Evolutionary conservation across 2,329 filamentous ascomycete genomes (phyloP).

Genomic region (Myriosclerotinia curreyana): DNA sequence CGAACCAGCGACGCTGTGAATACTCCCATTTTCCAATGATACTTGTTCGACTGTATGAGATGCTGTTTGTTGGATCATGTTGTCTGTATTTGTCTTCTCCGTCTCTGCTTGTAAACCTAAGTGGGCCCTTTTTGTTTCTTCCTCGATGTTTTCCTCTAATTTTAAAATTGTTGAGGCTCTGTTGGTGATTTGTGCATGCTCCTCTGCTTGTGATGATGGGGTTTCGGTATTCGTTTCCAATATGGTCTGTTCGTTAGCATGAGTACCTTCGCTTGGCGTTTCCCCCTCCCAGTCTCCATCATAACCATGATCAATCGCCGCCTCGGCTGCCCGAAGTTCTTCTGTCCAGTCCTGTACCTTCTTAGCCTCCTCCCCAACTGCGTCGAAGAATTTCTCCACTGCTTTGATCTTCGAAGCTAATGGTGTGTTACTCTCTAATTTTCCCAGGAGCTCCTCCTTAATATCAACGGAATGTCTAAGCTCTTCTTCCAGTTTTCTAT

Average conservation of each 20-base stretch:
- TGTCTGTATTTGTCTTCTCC: too few species aligned
- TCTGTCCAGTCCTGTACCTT: background rate
- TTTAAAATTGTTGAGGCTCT: too few species aligned
- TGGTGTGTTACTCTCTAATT: constrained; percentile 5
- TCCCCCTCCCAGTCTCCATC: background rate
- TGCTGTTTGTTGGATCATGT: too few species aligned
- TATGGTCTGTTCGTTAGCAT: background rate
- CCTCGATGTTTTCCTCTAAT: too few species aligned
- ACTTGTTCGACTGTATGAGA: background rate
- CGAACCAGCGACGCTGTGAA: background rate
- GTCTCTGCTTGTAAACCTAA: too few species aligned
- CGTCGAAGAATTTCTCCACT: background rate
- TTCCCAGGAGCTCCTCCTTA: background rate
- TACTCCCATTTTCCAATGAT: background rate
- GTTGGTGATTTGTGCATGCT: background rate
- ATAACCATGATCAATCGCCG: background rate
- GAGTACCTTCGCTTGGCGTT: background rate
- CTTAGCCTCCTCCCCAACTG: background rate
- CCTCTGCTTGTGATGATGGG: background rate
- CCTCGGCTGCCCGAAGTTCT: background rate
- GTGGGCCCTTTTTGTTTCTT: too few species aligned
- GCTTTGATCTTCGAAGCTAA: background rate
- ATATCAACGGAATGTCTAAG: background rate
- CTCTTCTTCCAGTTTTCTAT: background rate
- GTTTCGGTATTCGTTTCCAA: background rate